These are phyloP conservation scores for Myxozyma vanderwaltii DNA, from an alignment of 805 yeast genomes.

Conservation along the genomic window DNA sequence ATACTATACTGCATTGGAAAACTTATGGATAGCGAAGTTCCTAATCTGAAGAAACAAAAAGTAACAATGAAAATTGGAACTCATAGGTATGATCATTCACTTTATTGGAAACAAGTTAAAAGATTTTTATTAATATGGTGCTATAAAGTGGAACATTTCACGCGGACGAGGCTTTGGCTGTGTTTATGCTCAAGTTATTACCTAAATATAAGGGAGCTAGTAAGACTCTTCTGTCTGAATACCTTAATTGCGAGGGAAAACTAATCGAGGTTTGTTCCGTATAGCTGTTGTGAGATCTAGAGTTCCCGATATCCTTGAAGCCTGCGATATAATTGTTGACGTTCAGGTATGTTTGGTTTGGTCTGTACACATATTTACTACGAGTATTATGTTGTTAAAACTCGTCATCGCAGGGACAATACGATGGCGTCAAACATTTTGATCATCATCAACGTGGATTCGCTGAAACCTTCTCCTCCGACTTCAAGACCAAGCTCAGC, in stretches of 20 bases:
- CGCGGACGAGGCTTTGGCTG: constrained; percentile 96
- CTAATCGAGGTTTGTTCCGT: background rate
- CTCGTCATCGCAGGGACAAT: constrained; percentile 57
- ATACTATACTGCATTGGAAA: background rate
- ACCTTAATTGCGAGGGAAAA: background rate
- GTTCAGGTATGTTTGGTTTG: constrained; percentile 52
- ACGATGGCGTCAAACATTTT: constrained; percentile 80
- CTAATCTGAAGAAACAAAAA: constrained; percentile 18
- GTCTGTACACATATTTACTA: background rate
- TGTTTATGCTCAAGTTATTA: constrained; percentile 72
- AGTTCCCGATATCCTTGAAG: constrained; percentile 78
- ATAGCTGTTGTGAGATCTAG: constrained; percentile 74
- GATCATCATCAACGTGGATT: constrained; percentile 98
- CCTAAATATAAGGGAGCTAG: constrained; percentile 66
- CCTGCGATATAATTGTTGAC: constrained; percentile 89
- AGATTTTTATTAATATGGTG: background rate
- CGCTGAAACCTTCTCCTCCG: constrained; percentile 63
- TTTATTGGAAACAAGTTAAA: background rate
- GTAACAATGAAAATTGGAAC: constrained; percentile 32
- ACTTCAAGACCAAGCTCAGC: constrained; percentile 74
- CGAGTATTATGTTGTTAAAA: background rate
- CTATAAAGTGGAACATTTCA: constrained; percentile 80
- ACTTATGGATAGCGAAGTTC: background rate
- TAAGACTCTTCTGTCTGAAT: background rate
- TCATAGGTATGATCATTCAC: constrained; percentile 27